phyloP scores from a whole-genome alignment of 202 grass and related monocot genomes.

The Zoysia matrella region DNA sequence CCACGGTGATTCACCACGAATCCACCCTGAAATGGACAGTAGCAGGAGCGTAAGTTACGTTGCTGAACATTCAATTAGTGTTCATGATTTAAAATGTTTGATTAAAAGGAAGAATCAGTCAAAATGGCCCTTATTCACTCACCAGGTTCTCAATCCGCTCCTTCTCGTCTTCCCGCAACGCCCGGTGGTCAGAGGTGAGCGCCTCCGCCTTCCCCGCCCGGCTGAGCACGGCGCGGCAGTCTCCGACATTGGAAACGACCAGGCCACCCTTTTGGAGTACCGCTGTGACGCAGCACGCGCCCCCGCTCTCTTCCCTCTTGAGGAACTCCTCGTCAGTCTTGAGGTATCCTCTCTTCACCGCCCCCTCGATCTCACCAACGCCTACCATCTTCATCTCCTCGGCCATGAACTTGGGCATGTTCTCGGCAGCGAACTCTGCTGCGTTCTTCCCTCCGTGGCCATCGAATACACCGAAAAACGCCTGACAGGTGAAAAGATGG shows the following conservation, averaged over 20 bases:
- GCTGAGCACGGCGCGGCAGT: constrained; percentile 91
- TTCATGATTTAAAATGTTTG: not conserved
- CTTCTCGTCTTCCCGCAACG: constrained; percentile 74
- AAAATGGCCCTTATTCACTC: constrained; percentile 9
- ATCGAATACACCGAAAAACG: constrained; percentile 93
- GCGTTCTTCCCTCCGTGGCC: constrained; percentile 89
- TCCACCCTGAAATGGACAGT: constrained; percentile 69
- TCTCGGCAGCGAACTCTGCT: constrained; percentile 80
- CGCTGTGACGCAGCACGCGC: constrained; percentile 87
- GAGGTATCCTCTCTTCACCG: constrained; percentile 66
- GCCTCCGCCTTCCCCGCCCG: constrained; percentile 73
- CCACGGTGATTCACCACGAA: constrained; percentile 81
- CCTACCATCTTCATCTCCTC: constrained; percentile 54
- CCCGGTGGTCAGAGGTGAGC: constrained; percentile 82
- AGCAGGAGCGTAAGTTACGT: constrained; percentile 24
- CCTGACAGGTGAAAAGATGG: constrained; percentile 32
- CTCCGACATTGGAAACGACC: constrained; percentile 80
- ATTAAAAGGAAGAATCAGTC: not conserved
- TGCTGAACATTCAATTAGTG: not conserved
- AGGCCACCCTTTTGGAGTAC: constrained; percentile 67
- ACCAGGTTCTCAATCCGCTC: constrained; percentile 88
- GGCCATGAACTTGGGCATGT: constrained; percentile 72
- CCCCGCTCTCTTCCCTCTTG: constrained; percentile 71
- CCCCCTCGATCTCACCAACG: constrained; percentile 50
- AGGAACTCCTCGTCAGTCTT: constrained; percentile 83